Percentiles rank a stretch among this genome's conserved stretches.
phyloP scores from a whole-genome alignment of 139 green algal genomes.

The Edaphochlamys debaryana region DNA sequence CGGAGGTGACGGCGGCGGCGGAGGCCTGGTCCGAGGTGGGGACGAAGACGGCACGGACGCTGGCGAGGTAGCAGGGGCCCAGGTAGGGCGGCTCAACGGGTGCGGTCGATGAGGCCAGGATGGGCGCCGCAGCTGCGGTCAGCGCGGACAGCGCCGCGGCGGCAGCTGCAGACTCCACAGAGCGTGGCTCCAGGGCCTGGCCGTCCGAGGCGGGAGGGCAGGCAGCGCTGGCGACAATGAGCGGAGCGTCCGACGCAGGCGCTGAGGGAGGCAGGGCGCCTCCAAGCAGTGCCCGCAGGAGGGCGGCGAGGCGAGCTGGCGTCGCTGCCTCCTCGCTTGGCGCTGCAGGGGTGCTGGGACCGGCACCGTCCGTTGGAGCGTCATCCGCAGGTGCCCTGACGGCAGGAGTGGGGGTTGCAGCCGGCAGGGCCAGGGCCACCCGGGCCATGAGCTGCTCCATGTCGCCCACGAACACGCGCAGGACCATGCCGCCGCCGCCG shows the following conservation, averaged over 20 bases:
- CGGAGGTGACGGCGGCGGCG: neutral
- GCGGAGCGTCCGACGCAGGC: neutral
- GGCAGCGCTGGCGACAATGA: neutral
- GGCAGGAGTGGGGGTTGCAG: neutral
- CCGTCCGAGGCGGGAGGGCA: conserved; percentile 7
- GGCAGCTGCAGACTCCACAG: conserved; percentile 21
- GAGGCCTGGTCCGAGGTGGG: neutral
- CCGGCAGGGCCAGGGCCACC: neutral
- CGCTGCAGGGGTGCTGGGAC: too few species aligned
- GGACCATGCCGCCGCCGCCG: neutral
- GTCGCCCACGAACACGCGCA: conserved; percentile 36
- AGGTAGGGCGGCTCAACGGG: neutral
- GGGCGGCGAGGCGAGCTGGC: neutral
- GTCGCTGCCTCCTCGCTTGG: too few species aligned
- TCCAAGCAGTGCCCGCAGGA: neutral
- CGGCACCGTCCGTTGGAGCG: too few species aligned
- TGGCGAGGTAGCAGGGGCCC: neutral
- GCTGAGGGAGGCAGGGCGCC: neutral
- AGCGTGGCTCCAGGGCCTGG: conserved; percentile 15
- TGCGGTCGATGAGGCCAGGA: neutral
- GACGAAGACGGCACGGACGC: neutral
- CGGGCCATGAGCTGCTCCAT: conserved; percentile 38
- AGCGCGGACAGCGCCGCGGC: neutral
- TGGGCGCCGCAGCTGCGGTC: too few species aligned
- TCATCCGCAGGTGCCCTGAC: neutral